phyloP scores from a whole-genome alignment of 805 yeast genomes.

The Suhomyces tanzawaensis region DNA sequence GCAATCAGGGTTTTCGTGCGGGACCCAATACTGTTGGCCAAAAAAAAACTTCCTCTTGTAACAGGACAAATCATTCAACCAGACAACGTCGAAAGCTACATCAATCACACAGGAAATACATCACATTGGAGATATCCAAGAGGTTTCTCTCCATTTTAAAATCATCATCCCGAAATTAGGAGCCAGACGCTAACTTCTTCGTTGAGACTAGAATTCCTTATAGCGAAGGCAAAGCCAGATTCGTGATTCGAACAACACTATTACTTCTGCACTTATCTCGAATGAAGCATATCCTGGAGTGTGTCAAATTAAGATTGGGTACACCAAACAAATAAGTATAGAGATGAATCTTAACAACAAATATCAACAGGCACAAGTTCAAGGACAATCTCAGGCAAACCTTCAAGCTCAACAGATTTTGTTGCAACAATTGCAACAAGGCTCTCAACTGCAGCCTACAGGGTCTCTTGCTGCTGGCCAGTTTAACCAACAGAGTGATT shows the following conservation, averaged over 20 bases:
- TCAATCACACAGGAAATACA: neutral
- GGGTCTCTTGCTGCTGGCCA: conserved; percentile 13
- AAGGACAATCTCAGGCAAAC: conserved; percentile 27
- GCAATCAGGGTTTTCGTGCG: conserved; percentile 1
- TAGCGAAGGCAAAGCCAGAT: conserved; percentile 2
- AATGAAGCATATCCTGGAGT: neutral
- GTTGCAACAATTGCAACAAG: conserved; percentile 43
- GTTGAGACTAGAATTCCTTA: no score
- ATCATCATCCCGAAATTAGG: neutral
- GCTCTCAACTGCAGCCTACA: conserved; percentile 20
- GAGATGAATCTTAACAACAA: conserved; percentile 20
- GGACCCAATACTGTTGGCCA: conserved; percentile 1
- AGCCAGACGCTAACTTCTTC: neutral
- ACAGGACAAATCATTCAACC: neutral
- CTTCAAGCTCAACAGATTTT: conserved; percentile 43
- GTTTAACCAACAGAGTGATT: conserved; percentile 13
- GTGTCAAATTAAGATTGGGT: neutral
- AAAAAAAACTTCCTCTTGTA: conserved; percentile 5
- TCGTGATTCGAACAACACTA: neutral
- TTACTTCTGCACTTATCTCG: neutral
- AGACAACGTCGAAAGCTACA: neutral
- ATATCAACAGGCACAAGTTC: conserved; percentile 19
- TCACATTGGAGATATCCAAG: neutral
- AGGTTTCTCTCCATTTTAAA: neutral
- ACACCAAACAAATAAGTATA: neutral